Evolutionary conservation across 305 asterid species (phyloP).

Genomic region (Salvia sclarea): DNA sequence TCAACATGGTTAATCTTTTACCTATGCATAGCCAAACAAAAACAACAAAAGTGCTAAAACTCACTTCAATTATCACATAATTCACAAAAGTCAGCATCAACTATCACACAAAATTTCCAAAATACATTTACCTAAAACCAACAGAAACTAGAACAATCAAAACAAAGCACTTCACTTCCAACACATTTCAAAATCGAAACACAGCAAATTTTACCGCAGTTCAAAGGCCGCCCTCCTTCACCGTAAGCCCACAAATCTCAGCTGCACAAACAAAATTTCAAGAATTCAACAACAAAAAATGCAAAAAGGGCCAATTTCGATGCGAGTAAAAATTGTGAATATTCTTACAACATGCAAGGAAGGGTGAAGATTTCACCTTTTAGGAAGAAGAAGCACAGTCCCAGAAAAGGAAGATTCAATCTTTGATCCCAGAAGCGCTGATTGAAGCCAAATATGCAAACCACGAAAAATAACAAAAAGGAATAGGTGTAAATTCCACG

Average conservation of each 20-base stretch:
- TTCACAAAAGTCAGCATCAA: not conserved
- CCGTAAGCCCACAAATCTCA: constrained; percentile 36
- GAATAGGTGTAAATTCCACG: not conserved
- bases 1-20: not conserved
- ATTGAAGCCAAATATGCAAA: constrained; percentile 15
- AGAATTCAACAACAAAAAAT: not conserved
- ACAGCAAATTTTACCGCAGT: constrained; percentile 35
- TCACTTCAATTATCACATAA: constrained; percentile 26
- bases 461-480: not conserved
- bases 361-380: constrained; percentile 8
- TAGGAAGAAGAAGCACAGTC: not conserved
- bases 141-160: not conserved
- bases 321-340: not conserved
- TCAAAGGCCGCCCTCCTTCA: constrained; percentile 29
- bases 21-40: not conserved
- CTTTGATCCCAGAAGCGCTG: constrained; percentile 4
- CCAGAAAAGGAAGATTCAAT: constrained; percentile 16
- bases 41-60: not conserved
- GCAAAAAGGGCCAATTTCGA: constrained; percentile 1
- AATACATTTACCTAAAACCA: constrained; percentile 11
- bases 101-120: not conserved
- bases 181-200: constrained; percentile 32
- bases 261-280: constrained; percentile 28
- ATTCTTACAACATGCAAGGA: constrained; percentile 23
- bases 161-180: not conserved